Percentiles rank a stretch among this genome's conserved stretches.
These are phyloP conservation scores for Syncephalastrum monosporum DNA, from an alignment of 371 early-diverging fungal species.

Conservation along the genomic window DNA sequence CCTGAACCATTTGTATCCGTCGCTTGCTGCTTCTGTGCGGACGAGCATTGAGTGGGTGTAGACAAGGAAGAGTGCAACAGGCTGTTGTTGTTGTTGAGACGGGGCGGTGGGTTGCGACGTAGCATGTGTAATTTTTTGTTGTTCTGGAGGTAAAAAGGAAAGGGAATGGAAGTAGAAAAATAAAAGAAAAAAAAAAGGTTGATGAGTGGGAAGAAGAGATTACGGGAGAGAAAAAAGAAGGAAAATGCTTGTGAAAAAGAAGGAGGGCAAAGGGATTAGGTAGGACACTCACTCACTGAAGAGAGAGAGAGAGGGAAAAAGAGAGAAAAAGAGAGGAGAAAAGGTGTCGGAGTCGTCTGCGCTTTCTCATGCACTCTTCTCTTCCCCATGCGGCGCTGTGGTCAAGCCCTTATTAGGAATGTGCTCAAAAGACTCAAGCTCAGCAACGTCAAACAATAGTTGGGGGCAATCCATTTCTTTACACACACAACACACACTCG, in stretches of 20 bases:
- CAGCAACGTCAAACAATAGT: no score
- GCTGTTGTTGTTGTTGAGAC: slow-evolving; percentile 2
- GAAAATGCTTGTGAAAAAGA: no score
- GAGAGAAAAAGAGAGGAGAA: slow-evolving; percentile 4
- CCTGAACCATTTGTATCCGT: not conserved
- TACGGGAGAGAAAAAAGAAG: not conserved
- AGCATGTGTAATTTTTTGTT: slow-evolving; percentile 17
- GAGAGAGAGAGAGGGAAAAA: no score
- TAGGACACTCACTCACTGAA: no score
- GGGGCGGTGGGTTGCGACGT: slow-evolving; percentile 9
- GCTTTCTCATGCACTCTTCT: not conserved
- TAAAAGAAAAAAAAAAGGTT: not conserved
- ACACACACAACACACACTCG: no score
- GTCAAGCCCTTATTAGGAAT: no score
- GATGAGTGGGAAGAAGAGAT: not conserved
- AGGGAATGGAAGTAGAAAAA: slow-evolving; percentile 5
- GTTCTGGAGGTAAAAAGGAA: not conserved
- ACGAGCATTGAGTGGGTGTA: slow-evolving; percentile 10
- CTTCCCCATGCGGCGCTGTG: slow-evolving; percentile 1
- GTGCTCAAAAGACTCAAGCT: no score
- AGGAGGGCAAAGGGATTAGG: no score
- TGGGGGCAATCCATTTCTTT: no score
- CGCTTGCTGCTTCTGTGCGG: slow-evolving; percentile 2
- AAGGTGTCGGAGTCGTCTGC: slow-evolving; percentile 5
- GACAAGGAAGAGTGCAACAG: slow-evolving; percentile 8